Evolutionary conservation across 2,329 filamentous ascomycete species (phyloP).

Genomic region (Purpureocillium takamizusanense): DNA sequence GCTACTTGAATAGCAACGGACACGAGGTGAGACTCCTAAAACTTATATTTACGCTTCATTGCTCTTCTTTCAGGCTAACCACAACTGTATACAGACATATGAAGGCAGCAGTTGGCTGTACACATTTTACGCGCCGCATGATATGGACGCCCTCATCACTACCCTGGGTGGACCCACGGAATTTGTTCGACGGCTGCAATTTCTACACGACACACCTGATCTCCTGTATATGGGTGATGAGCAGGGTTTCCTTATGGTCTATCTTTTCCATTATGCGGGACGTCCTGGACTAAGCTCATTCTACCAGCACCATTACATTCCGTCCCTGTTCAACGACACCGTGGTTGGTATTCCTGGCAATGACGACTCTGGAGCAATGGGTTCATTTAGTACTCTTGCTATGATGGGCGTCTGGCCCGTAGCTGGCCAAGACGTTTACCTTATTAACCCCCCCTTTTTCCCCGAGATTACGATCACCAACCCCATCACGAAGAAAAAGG

Average conservation of each 20-base stretch:
- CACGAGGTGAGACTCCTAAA: slow-evolving; percentile 9
- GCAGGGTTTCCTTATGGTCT: slow-evolving; percentile 41
- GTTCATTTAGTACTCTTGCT: slow-evolving; percentile 38
- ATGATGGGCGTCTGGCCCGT: slow-evolving; percentile 47
- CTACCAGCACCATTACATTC: slow-evolving; percentile 57
- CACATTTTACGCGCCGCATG: slow-evolving; percentile 48
- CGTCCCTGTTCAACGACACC: slow-evolving; percentile 57
- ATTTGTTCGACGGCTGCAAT: slow-evolving; percentile 53
- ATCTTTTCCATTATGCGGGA: slow-evolving; percentile 56
- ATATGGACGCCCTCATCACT: slow-evolving; percentile 37
- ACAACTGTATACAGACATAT: slow-evolving; percentile 44
- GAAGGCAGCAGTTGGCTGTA: slow-evolving; percentile 67
- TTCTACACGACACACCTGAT: slow-evolving; percentile 52
- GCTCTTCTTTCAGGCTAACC: too few species aligned
- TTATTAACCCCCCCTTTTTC: slow-evolving; percentile 44
- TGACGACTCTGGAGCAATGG: slow-evolving; percentile 45
- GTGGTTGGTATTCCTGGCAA: slow-evolving; percentile 48
- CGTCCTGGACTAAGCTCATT: slow-evolving; percentile 47
- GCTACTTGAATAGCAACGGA: slow-evolving; percentile 15
- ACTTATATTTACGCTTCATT: too few species aligned
- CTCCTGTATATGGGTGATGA: slow-evolving; percentile 62
- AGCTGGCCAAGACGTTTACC: slow-evolving; percentile 43
- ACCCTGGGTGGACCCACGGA: slow-evolving; percentile 47
- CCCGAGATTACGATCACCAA: slow-evolving; percentile 29
- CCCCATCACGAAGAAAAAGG: slow-evolving; percentile 13